Base-by-base conservation (phyloP, 768 basidiomycete genomes). In the Collybia sordida region DNA sequence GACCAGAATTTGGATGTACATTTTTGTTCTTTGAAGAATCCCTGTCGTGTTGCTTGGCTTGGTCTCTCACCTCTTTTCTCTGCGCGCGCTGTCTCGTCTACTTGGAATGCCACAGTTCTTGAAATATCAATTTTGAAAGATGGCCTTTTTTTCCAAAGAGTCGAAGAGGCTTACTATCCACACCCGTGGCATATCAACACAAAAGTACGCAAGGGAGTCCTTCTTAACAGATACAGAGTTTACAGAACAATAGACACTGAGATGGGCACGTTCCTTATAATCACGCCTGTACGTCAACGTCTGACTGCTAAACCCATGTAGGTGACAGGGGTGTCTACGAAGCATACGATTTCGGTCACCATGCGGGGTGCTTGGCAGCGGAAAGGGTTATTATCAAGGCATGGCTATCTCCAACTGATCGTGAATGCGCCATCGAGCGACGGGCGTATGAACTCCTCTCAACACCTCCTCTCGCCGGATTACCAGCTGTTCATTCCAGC, bases 181-280 rank as follows among this genome's bases (percentile, higher is more conserved):
- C 57, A 70, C 42, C 28, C 51, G 22, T 64, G 65, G 64, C 65
- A 70, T 54, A 55, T 70, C 56, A 65, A 65, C 45, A 65, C 65
- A 2, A 59, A 57, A 28, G 54, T 64, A 21, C 64, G 66, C 18
- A 56, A 52, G 19, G 45, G 56, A 12, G 53, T 59, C 7, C 45
- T 67, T 3, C 47, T 66, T 8, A 39, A 53, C 36, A 58, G 59
- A 27, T 67, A 65, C 45, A 58, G 68, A 21, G 57, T 67, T 0
- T 63, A 60, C 45, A 42, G 45, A 14, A 67, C 68, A 1, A 61
- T 70, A 11, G 38, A 48, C 23, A 56, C 64, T 0, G 68, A 70
- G 28, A 52, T 40, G 14, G 66, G 66, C 57, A 50, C 40, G 59
- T 59, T 38, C 12, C 14, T 41, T 27, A 28, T 3, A 31, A 31